Conservation (phyloP, 106 monocot species). For the Ottelia alismoides region DNA sequence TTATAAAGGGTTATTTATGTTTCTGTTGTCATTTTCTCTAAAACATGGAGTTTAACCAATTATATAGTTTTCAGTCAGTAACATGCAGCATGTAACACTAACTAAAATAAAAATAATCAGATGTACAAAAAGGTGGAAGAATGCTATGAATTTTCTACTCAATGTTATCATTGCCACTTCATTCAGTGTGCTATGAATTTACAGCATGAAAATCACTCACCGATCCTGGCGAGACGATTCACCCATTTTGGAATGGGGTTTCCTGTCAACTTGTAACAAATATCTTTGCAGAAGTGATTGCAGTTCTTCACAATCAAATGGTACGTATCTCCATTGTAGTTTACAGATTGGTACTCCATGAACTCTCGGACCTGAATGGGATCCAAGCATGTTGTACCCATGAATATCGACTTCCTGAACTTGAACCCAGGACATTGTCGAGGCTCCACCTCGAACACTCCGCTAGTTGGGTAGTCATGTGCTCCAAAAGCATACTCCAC, state of each 20-base stretch:
- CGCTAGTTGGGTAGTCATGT: slow-evolving; percentile 13
- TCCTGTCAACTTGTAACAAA: slow-evolving; percentile 13
- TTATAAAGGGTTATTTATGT: no score
- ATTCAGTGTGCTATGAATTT: no score
- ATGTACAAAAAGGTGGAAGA: no score
- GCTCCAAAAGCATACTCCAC: slow-evolving; percentile 20
- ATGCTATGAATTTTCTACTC: no score
- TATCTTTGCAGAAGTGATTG: slow-evolving; percentile 23
- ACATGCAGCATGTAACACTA: no score
- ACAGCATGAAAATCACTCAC: no score
- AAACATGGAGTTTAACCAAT: no score
- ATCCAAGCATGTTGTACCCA: slow-evolving; percentile 10
- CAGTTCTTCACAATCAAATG: slow-evolving; percentile 22
- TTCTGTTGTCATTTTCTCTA: no score
- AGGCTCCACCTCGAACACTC: slow-evolving; percentile 21
- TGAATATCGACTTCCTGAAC: slow-evolving; percentile 9
- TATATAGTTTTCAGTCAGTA: no score
- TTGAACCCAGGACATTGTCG: slow-evolving; percentile 12
- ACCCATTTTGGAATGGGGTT: slow-evolving; percentile 26
- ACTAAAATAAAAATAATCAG: no score
- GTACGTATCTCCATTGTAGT: slow-evolving; percentile 16
- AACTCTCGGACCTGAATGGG: slow-evolving; percentile 4
- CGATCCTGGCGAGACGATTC: slow-evolving; percentile 20
- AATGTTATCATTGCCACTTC: no score
- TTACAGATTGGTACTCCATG: slow-evolving; percentile 3